Base-by-base conservation (phyloP, 495 filamentous ascomycete genomes). In the Letharia columbiana region DNA sequence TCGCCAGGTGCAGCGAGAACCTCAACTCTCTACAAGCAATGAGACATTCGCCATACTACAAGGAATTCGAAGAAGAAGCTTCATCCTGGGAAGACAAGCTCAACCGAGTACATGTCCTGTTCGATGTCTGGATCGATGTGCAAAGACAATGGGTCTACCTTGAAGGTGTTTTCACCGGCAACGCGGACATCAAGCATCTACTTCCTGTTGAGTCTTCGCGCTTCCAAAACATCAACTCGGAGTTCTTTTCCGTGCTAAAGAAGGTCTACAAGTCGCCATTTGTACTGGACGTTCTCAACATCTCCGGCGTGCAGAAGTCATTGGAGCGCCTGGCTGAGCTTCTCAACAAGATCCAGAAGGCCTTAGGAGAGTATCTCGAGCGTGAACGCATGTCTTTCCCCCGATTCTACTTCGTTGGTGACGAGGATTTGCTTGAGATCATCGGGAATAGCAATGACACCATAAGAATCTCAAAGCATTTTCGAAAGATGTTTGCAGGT, bases 401-500 rank as follows among this genome's bases (percentile, higher is more conserved):
- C 59, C 86, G 94, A 41, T 99, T 99, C 80, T 99, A 99, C 76
- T 99, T 99, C 72, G 94, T 99, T 64, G 94, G 94, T 74, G 94
- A 99, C 71, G 94, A 99, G 76, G 94, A 99, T 75, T 79, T 99
- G 66, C 81, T 99, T n/a, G 94, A 99, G 76, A 99, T 99, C 76
- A 99, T 99, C 61, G 94, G 94, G 73, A 99, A 99, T 76, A 96
- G 92, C 76, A 97, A 96, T 71, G 94, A 99, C 71, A 95, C 92
- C 15, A 80, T 91, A 71, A 91, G 94, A 37, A 92, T 99, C 66
- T 89, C 93, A 57, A 98, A 98, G 75, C 94, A 99, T 75, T 91
- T 99, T 80, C 91, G 95, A 76, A 99, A 99, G 81, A 99, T 99
- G 94, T 99, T 99, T 79, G 94, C 94, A 63, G 94, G 94, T 61